Evolutionary conservation across 1,139 yeast species (phyloP), one percentile per base, ranked within the genome.

Genomic region (Starmera stellimalicola): DNA sequence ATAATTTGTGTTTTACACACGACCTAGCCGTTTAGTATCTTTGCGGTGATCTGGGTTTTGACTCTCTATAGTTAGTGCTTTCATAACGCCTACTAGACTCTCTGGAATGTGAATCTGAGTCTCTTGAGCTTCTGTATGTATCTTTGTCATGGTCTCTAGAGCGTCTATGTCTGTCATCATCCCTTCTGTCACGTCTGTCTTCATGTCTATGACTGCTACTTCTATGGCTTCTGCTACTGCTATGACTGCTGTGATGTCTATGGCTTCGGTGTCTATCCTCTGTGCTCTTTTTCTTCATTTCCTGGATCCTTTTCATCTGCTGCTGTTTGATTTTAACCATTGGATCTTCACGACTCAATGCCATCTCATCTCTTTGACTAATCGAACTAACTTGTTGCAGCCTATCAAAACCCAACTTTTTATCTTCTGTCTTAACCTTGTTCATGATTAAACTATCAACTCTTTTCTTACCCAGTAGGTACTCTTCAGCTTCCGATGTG

Each of bases 291-390:
- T 17, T 30, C 28, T 36, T 17, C 16, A 38, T 16, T 16, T 37
- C 38, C 27, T 41, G 41, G n/a, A 42, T 32, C 32, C 41, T 50
- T 40, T 54, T 60, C 45, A 60, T 49, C 39, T 65, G 68, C 37
- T 63, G 65, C 39, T 58, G 52, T 43, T 60, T 62, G 16, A 77
- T 68, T 38, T 58, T 63, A 38, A 66, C 49, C 60, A 77, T 60
- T 1, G 84, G 84, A 45, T 77, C 85, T 30, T 71, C 72, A 19
- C 61, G 57, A 2, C 53, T 42, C 37, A 48, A 48, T 8, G 33
- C 36, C 29, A 44, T 39, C 30, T 43, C 42, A 35, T 54, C 63
- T n/a, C 34, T 39, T 8, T 45, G 41, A 24, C 40, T 44, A 3
- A 36, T 33, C 27, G 27, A 39, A 16, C 27, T 30, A 16, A 17